A percentile compares a stretch with the other conserved stretches of the same genome.
phyloP scores from a whole-genome alignment of 1,284 basidiomycete species.

The Mrakiaceae sp. region DNA sequence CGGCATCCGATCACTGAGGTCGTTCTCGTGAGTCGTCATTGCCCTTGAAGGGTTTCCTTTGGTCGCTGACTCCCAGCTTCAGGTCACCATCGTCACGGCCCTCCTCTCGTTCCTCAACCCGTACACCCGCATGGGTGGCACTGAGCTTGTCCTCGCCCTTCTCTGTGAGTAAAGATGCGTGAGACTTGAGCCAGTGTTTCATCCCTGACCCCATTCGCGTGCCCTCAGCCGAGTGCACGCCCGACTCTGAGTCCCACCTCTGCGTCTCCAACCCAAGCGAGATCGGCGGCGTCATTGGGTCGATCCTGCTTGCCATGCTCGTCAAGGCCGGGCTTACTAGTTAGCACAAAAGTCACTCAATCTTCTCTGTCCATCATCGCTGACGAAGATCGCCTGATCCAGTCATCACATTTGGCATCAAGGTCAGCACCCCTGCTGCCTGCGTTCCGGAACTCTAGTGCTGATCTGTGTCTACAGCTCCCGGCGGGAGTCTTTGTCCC shows the following conservation, averaged over 20 bases:
- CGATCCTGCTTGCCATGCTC: slow-evolving; percentile 61
- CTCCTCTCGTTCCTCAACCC: slow-evolving; percentile 76
- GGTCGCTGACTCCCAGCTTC: slow-evolving; percentile 5
- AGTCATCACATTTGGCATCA: slow-evolving; percentile 87
- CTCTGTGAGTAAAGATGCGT: slow-evolving; percentile 25
- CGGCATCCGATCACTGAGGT: slow-evolving; percentile 77
- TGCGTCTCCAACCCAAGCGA: slow-evolving; percentile 57
- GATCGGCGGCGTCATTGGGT: slow-evolving; percentile 53
- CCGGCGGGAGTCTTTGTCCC: slow-evolving; percentile 92
- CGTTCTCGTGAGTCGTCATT: slow-evolving; percentile 47
- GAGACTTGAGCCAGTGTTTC: slow-evolving; percentile 17
- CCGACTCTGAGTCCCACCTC: slow-evolving; percentile 52
- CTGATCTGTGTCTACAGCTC: neutral
- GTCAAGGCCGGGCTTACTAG: slow-evolving; percentile 68
- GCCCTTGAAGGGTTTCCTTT: neutral
- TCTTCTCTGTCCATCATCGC: no score
- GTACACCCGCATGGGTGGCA: slow-evolving; percentile 85
- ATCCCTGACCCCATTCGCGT: neutral
- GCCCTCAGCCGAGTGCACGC: slow-evolving; percentile 77
- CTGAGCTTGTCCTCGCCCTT: slow-evolving; percentile 62
- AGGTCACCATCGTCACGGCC: slow-evolving; percentile 69
- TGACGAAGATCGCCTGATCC: no score
- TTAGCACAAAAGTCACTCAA: no score
- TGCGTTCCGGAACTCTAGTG: neutral
- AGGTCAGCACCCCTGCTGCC: slow-evolving; percentile 46